Base-by-base conservation (phyloP, 2,329 filamentous ascomycete genomes). In the Trichoderma asperellum region DNA sequence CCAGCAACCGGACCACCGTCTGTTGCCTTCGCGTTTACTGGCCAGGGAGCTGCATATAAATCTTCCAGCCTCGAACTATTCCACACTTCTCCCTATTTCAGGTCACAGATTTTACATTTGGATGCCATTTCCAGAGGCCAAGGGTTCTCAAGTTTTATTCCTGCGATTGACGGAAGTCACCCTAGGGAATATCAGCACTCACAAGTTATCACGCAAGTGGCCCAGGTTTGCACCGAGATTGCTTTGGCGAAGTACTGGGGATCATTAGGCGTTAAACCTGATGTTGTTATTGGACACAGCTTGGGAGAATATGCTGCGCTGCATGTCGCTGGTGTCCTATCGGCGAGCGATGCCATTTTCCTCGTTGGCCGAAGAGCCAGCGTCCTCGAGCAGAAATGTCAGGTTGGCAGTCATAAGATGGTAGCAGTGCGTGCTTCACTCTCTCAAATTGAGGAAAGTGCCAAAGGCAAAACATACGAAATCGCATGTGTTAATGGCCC, bases 311-410 rank as follows among this genome's bases (percentile, higher is more conserved):
- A 89, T 73, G 87, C 88, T 27, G 27, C 29, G 14, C 29, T 56
- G 7, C 24, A 27, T 34, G 27, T 27, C n/a, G 53, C 53, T 14
- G 53, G 53, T 14, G 87, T 91, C 18, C 79, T 91, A 18, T 88
- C 87, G 0, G 85, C 84, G 21, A 81, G 81, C 43, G 89, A 91
- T 73, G 85, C 87, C 71, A 80, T 93, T 10, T 87, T 86, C 57
- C 81, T 92, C 0, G 88, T 91, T 5, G 89, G 89, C 7, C 74
- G 79, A 24, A 83, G 90, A 69, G 89, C 89, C 0, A 76, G 71
- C 76, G 90, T 16, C 80, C 90, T 7, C 82, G 87, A 71, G 77
- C 24, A 84, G 34, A 81, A 83, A 69, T 91, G 89, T 77, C 70
- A 0, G 75, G 77, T 24, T 24, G 24, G 24, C 24, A 24, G 24